Evolutionary conservation across 768 basidiomycete species (phyloP), one percentile per base, ranked within the genome.

Genomic region (Lentinula edodes): DNA sequence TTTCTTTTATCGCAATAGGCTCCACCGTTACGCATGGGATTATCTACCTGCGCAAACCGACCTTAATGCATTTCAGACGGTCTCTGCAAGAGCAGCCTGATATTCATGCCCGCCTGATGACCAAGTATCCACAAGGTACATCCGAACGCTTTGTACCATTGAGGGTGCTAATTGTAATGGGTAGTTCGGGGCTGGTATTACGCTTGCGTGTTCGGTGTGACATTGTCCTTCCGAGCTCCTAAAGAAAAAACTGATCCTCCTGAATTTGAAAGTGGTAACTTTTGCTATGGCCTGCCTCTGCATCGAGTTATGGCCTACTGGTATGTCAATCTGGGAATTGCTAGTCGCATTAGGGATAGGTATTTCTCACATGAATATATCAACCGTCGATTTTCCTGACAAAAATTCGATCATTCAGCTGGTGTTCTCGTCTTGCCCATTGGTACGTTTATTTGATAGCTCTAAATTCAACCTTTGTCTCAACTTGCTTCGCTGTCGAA

Each of bases 101-200:
- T 66, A 76, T 88, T 16, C 87, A 88, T 67, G 77, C 80, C 3
- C 79, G 80, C 54, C 77, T 88, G 55, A 88, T 87, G 83, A 71
- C 77, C 23, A 73, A 69, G 42, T 87, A 88, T 67, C 80, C 71
- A 1, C 78, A 78, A 71, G 79, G 79, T 77, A 79, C 28, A 1
- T 28, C 28, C 28, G 28, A 28, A 28, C 0, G 28, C 28, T 28
- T 28, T 28, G 28, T 28, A 3, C 3, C 28, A 28, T 28, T 28
- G 28, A 28, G 28, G 28, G 28, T 3, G 3, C 28, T 28, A 3
- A 28, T 28, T 28, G 28, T 2, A 51, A 51, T 20, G 8, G 8
- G 41, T 35, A 63, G 83, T 83, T 8, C 82, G 82, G 6, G 78
- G 81, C 42, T 83, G 81, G 82, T 83, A 80, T 79, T 83, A 82